Evolutionary conservation across 2,329 filamentous ascomycete genomes (phyloP).

Genomic region (Paraconiothyrium brasiliense): DNA sequence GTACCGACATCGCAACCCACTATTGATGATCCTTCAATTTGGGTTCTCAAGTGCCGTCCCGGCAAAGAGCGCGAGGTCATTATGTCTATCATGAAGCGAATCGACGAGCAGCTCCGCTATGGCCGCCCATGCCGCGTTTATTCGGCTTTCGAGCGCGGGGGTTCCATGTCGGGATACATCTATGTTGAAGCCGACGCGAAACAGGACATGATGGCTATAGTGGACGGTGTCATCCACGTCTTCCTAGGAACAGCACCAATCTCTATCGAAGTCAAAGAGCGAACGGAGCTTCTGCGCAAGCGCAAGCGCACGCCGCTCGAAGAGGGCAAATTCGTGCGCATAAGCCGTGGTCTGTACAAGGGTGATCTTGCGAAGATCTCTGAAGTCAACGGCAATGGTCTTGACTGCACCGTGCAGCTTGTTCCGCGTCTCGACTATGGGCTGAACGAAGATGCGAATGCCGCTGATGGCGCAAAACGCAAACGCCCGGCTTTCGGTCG

Average conservation of each 20-base stretch:
- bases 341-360: conserved; percentile 82
- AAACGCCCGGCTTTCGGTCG: conserved; percentile 69
- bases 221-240: conserved; percentile 87
- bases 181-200: conserved; percentile 92
- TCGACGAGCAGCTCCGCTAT: conserved; percentile 80
- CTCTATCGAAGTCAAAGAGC: conserved; percentile 93
- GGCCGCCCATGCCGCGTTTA: conserved; percentile 86
- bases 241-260: conserved; percentile 89
- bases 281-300: conserved; percentile 93
- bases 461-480: conserved; percentile 69
- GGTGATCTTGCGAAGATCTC: conserved; percentile 92
- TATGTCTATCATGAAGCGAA: conserved; percentile 85
- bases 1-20: conserved; percentile 79
- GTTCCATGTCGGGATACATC: conserved; percentile 90
- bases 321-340: conserved; percentile 90
- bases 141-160: conserved; percentile 88
- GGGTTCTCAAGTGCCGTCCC: conserved; percentile 90
- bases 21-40: conserved; percentile 95
- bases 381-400: conserved; percentile 90
- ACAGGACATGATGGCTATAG: conserved; percentile 82
- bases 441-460: conserved; percentile 77
- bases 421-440: conserved; percentile 95
- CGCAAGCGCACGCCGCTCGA: conserved; percentile 82
- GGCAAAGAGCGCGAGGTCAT: conserved; percentile 95
- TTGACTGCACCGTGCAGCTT: conserved; percentile 85